These are phyloP conservation scores for Solanum paucissectum DNA, from an alignment of 257 asterid genomes.

Conservation along the genomic window DNA sequence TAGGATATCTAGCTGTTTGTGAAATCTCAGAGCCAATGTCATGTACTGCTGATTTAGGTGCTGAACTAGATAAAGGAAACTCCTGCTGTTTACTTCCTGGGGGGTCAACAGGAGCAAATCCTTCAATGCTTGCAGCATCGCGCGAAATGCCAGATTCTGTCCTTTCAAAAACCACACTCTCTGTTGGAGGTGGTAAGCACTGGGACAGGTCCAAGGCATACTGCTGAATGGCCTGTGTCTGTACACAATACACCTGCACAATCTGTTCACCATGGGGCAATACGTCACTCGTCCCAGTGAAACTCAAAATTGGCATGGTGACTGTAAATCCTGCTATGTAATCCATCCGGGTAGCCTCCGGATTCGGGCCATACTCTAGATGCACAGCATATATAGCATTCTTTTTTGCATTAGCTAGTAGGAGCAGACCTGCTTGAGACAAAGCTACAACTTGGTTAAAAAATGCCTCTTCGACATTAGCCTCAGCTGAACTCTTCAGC, in stretches of 20 bases:
- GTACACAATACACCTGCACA: slow-evolving; percentile 94
- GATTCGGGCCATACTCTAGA: slow-evolving; percentile 78
- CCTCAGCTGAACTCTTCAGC: slow-evolving; percentile 60
- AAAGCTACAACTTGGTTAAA: slow-evolving; percentile 93
- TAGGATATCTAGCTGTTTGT: slow-evolving; percentile 28
- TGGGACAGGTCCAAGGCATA: slow-evolving; percentile 88
- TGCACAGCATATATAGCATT: slow-evolving; percentile 97
- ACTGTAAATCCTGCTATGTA: slow-evolving; percentile 88
- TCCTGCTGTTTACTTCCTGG: slow-evolving; percentile 39
- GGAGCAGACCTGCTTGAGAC: slow-evolving; percentile 66
- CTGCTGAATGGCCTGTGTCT: slow-evolving; percentile 97
- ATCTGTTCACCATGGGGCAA: slow-evolving; percentile 81
- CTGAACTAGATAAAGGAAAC: slow-evolving; percentile 40
- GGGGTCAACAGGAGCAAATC: slow-evolving; percentile 29
- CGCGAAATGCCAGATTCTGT: slow-evolving; percentile 42
- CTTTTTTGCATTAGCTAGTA: slow-evolving; percentile 90
- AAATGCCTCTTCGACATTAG: slow-evolving; percentile 62
- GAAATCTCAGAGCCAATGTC: slow-evolving; percentile 44
- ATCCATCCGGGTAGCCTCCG: slow-evolving; percentile 75
- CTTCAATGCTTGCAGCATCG: slow-evolving; percentile 42
- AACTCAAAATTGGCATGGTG: slow-evolving; percentile 94
- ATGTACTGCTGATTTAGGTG: slow-evolving; percentile 34
- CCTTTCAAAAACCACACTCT: slow-evolving; percentile 43
- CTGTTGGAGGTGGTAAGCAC: slow-evolving; percentile 80
- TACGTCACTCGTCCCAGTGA: slow-evolving; percentile 79